Base-by-base conservation (phyloP, 352 stramenopile genomes). In the Phytophthora constricta region DNA sequence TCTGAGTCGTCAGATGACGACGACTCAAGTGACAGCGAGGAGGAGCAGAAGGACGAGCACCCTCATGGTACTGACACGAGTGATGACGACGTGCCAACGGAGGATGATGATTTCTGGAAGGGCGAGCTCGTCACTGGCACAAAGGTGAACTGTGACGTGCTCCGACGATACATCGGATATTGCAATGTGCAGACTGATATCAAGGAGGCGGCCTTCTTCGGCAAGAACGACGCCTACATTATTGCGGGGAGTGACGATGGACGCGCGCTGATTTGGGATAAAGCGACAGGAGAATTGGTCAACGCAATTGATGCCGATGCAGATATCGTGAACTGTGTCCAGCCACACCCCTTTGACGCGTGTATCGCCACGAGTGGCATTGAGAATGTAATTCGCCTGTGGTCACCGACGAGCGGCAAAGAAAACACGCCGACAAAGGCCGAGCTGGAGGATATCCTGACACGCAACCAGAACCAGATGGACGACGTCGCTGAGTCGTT, bases 151-250 rank as follows among this genome's bases (percentile, higher is more conserved):
- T 89, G 77, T 25, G 80, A 92, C 34, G 76, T 86, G 14, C 70
- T 89, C 14, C 75, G 80, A 28, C 87, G 90, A 0, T 96, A 94
- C 45, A 86, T 95, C 31, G 90, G 90, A 5, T 94, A 94, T 53
- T 92, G 86, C 74, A 97, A 97, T 61, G 70, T 91, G 19, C 81
- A 96, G 70, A 97, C 91, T 0, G 91, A 96, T 34, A 97, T 97
- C 65, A 97, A 97, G 65, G 89, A 97, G 65, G 89, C 89, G 0
- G 75, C 75, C 0, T 97, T 97, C 56, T 93, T 97, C 39, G 91
- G 91, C 0, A 77, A 77, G n/a, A 93, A 96, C 41, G 90, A 95
- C 52, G 80, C 77, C 31, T 95, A 90, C 46, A 87, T 97, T 39
- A 87, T 96, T 25, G 87, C 88, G 4, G 91, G 91, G 4, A 97